These are phyloP conservation scores for Globisporangium paroecandrum DNA, from an alignment of 352 stramenopile genomes.

Conservation along the genomic window DNA sequence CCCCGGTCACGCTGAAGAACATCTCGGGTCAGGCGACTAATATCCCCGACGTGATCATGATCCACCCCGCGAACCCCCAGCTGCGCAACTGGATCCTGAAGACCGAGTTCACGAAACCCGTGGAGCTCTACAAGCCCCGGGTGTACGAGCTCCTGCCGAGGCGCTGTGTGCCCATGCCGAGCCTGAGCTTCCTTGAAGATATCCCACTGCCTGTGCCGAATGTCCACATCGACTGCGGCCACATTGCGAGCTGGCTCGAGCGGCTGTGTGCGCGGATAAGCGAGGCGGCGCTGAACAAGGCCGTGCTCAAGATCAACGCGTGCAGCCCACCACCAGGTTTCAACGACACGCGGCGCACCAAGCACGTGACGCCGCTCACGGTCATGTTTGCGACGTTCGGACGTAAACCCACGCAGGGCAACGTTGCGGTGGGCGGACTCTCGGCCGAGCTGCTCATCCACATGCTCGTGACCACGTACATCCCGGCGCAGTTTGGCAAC, in stretches of 20 bases:
- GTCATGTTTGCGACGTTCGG: slow-evolving; percentile 91
- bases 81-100: slow-evolving; percentile 60
- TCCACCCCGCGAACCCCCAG: slow-evolving; percentile 54
- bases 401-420: slow-evolving; percentile 74
- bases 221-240: slow-evolving; percentile 50
- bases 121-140: slow-evolving; percentile 75
- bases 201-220: slow-evolving; percentile 70
- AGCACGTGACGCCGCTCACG: slow-evolving; percentile 72
- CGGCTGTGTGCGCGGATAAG: slow-evolving; percentile 49
- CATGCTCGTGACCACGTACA: slow-evolving; percentile 90
- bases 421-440: slow-evolving; percentile 83
- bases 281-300: slow-evolving; percentile 50
- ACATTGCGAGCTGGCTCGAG: slow-evolving; percentile 71
- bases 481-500: slow-evolving; percentile 91
- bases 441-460: slow-evolving; percentile 85
- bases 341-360: slow-evolving; percentile 65
- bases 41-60: slow-evolving; percentile 52
- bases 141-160: slow-evolving; percentile 78
- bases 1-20: slow-evolving; percentile 81
- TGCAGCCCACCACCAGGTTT: slow-evolving; percentile 56
- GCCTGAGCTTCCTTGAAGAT: slow-evolving; percentile 71
- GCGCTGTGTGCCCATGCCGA: slow-evolving; percentile 86
- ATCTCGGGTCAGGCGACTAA: slow-evolving; percentile 31
- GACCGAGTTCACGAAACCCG: slow-evolving; percentile 60
- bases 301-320: slow-evolving; percentile 57